These are phyloP conservation scores for Meira miltonrushii DNA, from an alignment of 1,284 basidiomycete species.

Conservation along the genomic window DNA sequence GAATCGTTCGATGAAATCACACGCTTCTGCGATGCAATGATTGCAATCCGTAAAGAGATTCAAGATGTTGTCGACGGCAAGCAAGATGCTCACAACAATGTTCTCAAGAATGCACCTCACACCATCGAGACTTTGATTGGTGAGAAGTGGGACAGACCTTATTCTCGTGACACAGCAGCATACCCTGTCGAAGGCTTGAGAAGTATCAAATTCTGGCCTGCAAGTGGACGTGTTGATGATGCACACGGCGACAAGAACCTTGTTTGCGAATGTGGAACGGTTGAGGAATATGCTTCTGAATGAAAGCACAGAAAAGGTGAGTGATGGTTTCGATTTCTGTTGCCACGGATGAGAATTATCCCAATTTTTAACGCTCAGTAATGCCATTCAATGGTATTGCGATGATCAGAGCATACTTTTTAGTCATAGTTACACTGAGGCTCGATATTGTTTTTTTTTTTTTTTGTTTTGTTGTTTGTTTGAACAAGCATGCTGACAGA, in stretches of 20 bases:
- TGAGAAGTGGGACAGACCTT: constrained; percentile 69
- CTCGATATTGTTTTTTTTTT: too few relatives aligned
- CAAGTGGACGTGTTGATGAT: constrained; percentile 44
- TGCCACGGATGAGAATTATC: background rate
- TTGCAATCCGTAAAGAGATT: constrained; percentile 84
- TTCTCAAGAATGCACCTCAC: constrained; percentile 91
- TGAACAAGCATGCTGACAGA: too few relatives aligned
- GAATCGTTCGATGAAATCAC: constrained; percentile 47
- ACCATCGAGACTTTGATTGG: constrained; percentile 71
- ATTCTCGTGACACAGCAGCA: constrained; percentile 37
- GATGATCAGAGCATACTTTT: constrained; percentile 6
- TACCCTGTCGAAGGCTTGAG: constrained; percentile 38
- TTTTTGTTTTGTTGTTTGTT: too few relatives aligned
- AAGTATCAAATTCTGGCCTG: constrained; percentile 48
- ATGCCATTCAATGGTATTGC: background rate
- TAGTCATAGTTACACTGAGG: constrained; percentile 9
- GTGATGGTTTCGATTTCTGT: background rate
- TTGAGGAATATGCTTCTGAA: constrained; percentile 9
- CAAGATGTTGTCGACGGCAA: constrained; percentile 79
- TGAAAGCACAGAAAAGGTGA: background rate
- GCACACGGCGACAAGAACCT: constrained; percentile 17
- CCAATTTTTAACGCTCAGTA: constrained; percentile 7
- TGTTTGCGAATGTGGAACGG: constrained; percentile 13
- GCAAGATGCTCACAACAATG: constrained; percentile 62
- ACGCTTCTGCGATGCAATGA: constrained; percentile 93